phyloP scores from a whole-genome alignment of 2,329 filamentous ascomycete genomes.

The Zymoseptoria passerinii region DNA sequence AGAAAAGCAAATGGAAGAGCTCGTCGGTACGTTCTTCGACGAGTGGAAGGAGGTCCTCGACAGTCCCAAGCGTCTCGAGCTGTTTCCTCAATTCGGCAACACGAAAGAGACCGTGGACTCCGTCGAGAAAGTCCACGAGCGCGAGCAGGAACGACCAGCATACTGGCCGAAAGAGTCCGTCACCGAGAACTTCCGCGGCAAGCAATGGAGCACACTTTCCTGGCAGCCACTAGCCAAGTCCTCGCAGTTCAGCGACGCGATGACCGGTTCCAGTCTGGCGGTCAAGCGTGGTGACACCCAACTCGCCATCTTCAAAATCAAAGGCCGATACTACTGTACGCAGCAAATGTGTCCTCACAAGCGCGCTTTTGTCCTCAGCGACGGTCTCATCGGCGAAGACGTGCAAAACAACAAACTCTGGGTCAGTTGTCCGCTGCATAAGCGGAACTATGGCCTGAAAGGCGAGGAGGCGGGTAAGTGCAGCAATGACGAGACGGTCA shows the following conservation, averaged over 20 bases:
- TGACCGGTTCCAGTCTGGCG: slow-evolving; percentile 65
- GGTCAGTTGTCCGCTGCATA: slow-evolving; percentile 82
- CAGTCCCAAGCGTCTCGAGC: slow-evolving; percentile 56
- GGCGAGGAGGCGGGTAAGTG: slow-evolving; percentile 60
- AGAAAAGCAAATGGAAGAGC: slow-evolving; percentile 78
- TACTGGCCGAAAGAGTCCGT: slow-evolving; percentile 66
- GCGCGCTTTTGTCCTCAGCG: slow-evolving; percentile 78
- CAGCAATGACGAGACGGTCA: slow-evolving; percentile 63
- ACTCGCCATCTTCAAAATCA: slow-evolving; percentile 76
- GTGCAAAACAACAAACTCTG: slow-evolving; percentile 56
- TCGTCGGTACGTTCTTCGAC: slow-evolving; percentile 78
- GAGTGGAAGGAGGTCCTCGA: slow-evolving; percentile 82
- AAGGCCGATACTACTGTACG: slow-evolving; percentile 71
- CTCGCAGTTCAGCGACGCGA: slow-evolving; percentile 58
- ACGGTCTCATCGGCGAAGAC: slow-evolving; percentile 71
- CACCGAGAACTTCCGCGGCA: slow-evolving; percentile 63
- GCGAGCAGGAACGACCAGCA: slow-evolving; percentile 63
- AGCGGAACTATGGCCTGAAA: slow-evolving; percentile 75
- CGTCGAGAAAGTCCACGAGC: slow-evolving; percentile 63
- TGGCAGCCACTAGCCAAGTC: slow-evolving; percentile 77
- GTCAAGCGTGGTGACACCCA: slow-evolving; percentile 85
- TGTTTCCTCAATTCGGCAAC: slow-evolving; percentile 80
- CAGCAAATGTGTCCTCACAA: slow-evolving; percentile 96
- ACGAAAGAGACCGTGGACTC: slow-evolving; percentile 58
- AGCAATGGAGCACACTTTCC: slow-evolving; percentile 55